A percentile compares a stretch with the other conserved stretches of the same genome.
These are phyloP conservation scores for Citrus mangshanensis DNA, from an alignment of 345 rosid genomes.

Conservation along the genomic window DNA sequence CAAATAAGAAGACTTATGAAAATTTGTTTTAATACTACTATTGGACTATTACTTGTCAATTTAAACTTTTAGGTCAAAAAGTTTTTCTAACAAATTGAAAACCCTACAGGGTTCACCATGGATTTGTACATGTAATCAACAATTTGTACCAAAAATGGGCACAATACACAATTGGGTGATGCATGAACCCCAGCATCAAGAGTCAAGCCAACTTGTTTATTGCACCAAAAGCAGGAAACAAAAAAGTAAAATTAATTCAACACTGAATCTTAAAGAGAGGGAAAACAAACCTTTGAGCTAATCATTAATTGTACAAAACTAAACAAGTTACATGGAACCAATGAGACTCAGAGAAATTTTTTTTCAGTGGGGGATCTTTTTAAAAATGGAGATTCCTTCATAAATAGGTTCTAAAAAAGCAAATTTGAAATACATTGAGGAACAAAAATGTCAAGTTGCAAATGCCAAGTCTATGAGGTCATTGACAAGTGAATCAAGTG, in stretches of 20 bases:
- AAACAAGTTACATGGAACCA: slow-evolving; percentile 50
- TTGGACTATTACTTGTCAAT: too few species aligned
- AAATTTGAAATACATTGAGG: slow-evolving; percentile 35
- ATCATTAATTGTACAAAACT: neutral
- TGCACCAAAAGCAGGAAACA: slow-evolving; percentile 43
- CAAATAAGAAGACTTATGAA: too few species aligned
- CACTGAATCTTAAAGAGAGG: neutral
- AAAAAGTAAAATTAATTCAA: slow-evolving; percentile 31
- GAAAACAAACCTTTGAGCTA: neutral
- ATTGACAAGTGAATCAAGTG: slow-evolving; percentile 55
- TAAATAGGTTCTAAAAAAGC: too few species aligned
- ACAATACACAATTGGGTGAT: slow-evolving; percentile 85
- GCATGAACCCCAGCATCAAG: slow-evolving; percentile 69
- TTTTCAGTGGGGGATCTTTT: slow-evolving; percentile 49
- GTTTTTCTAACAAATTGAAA: too few species aligned
- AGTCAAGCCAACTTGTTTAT: slow-evolving; percentile 74
- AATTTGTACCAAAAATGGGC: slow-evolving; percentile 79
- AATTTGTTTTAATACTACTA: too few species aligned
- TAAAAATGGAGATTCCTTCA: slow-evolving; percentile 62
- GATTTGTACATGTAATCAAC: slow-evolving; percentile 72
- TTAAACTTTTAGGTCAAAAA: too few species aligned
- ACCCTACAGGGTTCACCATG: slow-evolving; percentile 37
- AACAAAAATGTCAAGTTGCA: slow-evolving; percentile 44
- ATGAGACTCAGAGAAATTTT: slow-evolving; percentile 32
- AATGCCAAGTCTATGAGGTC: slow-evolving; percentile 33